A percentile compares a stretch with the other conserved stretches of the same genome.
Conservation (phyloP, 768 basidiomycete genomes). For the Tylopilus felleus region DNA sequence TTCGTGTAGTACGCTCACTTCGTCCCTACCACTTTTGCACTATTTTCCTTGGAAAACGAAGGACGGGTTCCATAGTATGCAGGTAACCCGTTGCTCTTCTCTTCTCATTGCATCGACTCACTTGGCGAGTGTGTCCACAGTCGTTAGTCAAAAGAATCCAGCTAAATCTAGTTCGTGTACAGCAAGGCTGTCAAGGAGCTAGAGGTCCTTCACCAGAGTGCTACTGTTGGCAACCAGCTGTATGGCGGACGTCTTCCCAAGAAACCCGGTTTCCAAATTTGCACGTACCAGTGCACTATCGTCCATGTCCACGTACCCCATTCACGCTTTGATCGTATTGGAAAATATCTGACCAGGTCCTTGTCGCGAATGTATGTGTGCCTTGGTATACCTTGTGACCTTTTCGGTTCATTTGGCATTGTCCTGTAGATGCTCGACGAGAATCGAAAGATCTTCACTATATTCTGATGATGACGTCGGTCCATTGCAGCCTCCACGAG, state of each 20-base stretch:
- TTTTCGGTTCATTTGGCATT: no score
- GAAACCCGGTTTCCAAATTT: not conserved
- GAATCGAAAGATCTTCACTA: no score
- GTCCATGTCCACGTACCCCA: not conserved
- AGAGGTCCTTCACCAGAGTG: constrained; percentile 70
- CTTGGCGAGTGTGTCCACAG: constrained; percentile 32
- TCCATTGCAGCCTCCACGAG: no score
- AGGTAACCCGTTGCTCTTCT: not conserved
- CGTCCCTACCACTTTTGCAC: constrained; percentile 90
- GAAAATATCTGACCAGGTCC: not conserved
- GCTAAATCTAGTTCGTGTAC: constrained; percentile 58
- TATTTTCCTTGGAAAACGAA: constrained; percentile 75
- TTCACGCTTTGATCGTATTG: not conserved
- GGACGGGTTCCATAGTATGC: constrained; percentile 15
- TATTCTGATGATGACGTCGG: no score
- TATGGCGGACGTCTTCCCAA: constrained; percentile 68
- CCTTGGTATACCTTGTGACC: no score
- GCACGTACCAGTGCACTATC: not conserved
- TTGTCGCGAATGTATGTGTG: not conserved
- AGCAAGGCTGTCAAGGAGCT: constrained; percentile 55
- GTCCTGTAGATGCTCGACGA: no score
- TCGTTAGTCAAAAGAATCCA: constrained; percentile 55
- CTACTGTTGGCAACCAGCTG: constrained; percentile 75
- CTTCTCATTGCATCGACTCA: not conserved
- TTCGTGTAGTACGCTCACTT: constrained; percentile 76